Evolutionary conservation across 1,284 basidiomycete species (phyloP), one percentile per base, ranked within the genome.

Genomic region (Kalmanozyma brasiliensis): DNA sequence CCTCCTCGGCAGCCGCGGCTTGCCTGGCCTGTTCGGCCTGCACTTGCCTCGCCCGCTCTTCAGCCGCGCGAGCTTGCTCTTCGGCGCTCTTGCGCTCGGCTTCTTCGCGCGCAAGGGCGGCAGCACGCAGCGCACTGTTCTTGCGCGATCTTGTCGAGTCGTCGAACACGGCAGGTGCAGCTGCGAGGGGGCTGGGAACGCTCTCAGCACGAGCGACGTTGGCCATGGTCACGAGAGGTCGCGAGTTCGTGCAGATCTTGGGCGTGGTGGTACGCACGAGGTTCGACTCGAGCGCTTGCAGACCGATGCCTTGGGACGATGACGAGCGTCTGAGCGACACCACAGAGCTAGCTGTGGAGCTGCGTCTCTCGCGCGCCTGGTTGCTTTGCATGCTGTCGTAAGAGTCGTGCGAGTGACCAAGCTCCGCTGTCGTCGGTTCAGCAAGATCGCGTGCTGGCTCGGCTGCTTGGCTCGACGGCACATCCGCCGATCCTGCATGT

Each of bases 301-400:
- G 52, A n/a, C 69, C 73, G 17, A 61, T 42, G 30, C 73, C 73
- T 17, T 69, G 65, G 13, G 71, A 65, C 3, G 67, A 67, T 4
- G 62, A 60, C 3, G 73, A 56, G 13, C 66, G 42, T 14, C 63
- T 47, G 20, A 64, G 32, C 4, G 67, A 62, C 10, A 46, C 35
- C 8, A 47, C 33, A 5, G 61, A 62, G 8, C 57, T 43, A 22
- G 37, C 24, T 7, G 32, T 30, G 3, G 43, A 26, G 10, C 23
- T 14, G n/a, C 38, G 40, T 32, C 19, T 45, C 14, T 52, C 49
- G 29, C 22, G 40, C 13, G 42, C 10, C 19, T 43, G 36, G 22
- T 24, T 41, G 14, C 16, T n/a, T 11, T 56, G 43, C 16, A 33
- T 7, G 11, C 22, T 11, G 16, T 26, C 0, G 2, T 34, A 8